phyloP scores from a whole-genome alignment of 2,329 filamentous ascomycete species.

The Dendryphion nanum region DNA sequence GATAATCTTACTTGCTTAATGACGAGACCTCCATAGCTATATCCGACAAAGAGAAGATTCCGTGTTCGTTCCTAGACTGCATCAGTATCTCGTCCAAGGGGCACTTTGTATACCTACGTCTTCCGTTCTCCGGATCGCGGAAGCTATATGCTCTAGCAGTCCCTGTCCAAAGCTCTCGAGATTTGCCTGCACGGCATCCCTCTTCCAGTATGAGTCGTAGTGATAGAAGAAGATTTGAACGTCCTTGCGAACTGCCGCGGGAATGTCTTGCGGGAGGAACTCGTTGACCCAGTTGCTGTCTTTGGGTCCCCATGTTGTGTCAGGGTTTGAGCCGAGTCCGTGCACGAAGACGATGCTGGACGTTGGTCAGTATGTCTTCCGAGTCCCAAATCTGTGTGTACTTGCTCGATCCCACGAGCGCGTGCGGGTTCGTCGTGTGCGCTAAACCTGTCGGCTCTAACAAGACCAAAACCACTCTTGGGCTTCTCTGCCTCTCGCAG shows the following conservation, averaged over 20 bases:
- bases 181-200: constrained; percentile 7
- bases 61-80: constrained; percentile 4
- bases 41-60: constrained; percentile 3
- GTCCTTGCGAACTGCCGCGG: constrained; percentile 4
- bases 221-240: constrained; percentile 10
- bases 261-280: constrained; percentile 9
- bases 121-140: constrained; percentile 4
- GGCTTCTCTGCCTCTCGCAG: constrained; percentile 3
- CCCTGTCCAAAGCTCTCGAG: constrained; percentile 6
- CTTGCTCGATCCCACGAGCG: constrained; percentile 8
- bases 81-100: background rate
- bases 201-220: constrained; percentile 10
- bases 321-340: constrained; percentile 8
- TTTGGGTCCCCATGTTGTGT: constrained; percentile 7
- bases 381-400: background rate
- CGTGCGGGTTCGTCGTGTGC: background rate
- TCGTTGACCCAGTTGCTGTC: constrained; percentile 5
- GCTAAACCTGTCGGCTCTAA: constrained; percentile 3
- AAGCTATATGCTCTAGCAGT: constrained; percentile 3
- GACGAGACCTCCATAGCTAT: constrained; percentile 7
- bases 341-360: constrained; percentile 9
- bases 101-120: background rate
- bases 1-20: constrained; percentile 5
- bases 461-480: constrained; percentile 6
- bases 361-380: background rate